Evolutionary conservation across 495 filamentous ascomycete species (phyloP).

Genomic region (Tuber borchii): DNA sequence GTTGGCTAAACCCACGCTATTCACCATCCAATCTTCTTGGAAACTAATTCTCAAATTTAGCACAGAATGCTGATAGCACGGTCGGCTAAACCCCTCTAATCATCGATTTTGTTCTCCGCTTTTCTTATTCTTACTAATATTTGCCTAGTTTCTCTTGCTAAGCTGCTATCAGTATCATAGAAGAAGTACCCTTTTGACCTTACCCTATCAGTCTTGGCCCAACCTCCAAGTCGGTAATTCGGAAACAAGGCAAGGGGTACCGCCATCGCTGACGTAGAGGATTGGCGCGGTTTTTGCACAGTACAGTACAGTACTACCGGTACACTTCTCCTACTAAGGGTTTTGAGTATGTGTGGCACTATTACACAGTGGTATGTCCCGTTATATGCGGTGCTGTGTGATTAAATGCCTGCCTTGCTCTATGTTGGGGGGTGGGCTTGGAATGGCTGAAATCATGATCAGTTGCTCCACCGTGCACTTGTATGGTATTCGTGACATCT

Average conservation of each 20-base stretch:
- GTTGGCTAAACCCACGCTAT: too few species aligned
- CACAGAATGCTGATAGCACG: too few species aligned
- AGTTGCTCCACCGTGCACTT: background rate
- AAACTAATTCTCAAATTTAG: too few species aligned
- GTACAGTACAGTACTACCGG: too few species aligned
- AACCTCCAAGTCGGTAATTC: background rate
- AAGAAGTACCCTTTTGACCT: background rate
- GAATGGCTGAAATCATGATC: background rate
- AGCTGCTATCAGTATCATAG: background rate
- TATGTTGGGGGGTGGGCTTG: background rate
- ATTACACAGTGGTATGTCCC: background rate
- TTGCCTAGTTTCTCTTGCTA: background rate
- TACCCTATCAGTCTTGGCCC: background rate
- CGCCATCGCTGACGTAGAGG: too few species aligned
- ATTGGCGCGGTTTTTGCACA: too few species aligned
- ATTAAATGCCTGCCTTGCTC: background rate
- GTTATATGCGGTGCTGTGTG: background rate
- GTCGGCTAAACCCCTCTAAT: too few species aligned
- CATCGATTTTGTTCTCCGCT: too few species aligned
- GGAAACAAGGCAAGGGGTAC: background rate
- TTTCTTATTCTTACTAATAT: background rate
- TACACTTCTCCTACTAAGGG: background rate
- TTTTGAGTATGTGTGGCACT: background rate
- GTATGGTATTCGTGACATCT: background rate
- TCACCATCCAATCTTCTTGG: too few species aligned